These are phyloP conservation scores for Skeletonema potamos DNA, from an alignment of 108 stramenopile genomes.

Conservation along the genomic window DNA sequence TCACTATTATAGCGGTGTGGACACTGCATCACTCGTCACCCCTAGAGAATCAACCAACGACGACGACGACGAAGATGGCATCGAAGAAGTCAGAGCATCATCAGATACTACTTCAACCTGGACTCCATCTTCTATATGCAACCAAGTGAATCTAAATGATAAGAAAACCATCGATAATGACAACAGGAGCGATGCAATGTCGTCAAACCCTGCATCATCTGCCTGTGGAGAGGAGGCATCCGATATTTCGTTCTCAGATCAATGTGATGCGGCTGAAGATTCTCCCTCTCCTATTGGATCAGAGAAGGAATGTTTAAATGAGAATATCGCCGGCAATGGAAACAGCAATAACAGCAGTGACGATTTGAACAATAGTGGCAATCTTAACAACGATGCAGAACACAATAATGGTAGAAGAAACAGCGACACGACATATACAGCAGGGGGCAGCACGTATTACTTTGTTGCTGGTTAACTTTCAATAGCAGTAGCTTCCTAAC, in stretches of 20 bases:
- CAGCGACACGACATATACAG: too few relatives aligned
- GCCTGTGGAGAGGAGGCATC: constrained; percentile 8
- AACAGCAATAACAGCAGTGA: not conserved
- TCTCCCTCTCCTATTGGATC: not conserved
- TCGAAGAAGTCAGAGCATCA: not conserved
- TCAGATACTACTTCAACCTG: constrained; percentile 25
- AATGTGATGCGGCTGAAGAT: not conserved
- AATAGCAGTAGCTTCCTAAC: too few relatives aligned
- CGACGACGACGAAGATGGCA: not conserved
- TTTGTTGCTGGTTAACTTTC: not conserved
- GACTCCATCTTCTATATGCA: constrained; percentile 11
- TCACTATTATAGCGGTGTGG: not conserved
- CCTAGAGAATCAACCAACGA: not conserved
- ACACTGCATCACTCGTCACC: not conserved
- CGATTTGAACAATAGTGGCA: not conserved
- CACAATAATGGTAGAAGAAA: not conserved
- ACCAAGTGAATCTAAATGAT: constrained; percentile 10
- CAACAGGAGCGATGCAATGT: constrained; percentile 33
- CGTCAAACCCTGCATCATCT: constrained; percentile 1
- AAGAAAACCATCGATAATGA: constrained; percentile 39
- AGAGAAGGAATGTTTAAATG: not conserved
- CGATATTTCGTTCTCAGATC: not conserved
- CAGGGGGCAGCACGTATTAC: too few relatives aligned
- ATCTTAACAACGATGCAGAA: not conserved
- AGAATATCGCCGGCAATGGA: not conserved